Evolutionary conservation across 2,329 filamentous ascomycete species (phyloP), one percentile per base, ranked within the genome.

Genomic region (Pseudogymnoascus sp.): DNA sequence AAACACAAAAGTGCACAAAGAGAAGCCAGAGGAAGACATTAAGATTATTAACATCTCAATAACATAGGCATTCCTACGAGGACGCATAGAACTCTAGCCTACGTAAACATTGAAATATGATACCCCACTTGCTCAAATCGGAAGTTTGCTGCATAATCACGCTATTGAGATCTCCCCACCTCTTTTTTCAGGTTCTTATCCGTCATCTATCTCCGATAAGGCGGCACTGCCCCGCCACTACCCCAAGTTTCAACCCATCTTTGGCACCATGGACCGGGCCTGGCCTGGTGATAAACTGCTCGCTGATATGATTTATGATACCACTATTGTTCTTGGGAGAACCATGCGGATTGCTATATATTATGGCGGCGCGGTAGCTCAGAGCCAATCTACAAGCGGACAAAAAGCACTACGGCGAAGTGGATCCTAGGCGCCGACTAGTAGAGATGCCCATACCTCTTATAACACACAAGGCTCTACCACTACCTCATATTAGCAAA

Each of bases 11-110:
- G 91, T 91, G 3, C 85, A 88, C 73, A 86, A 86, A 57, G 95
- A 99, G 76, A 95, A 92, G 77, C 94, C 94, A 0, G 89, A 95
- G 72, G 91, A 96, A 69, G 94, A 99, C 71, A 92, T 99, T 69
- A 97, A 96, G 75, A 95, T 99, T 66, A 83, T 99, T 61, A 96
- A 89, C 71, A 95, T 99, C 59, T 69, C 71, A 57, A 68, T 72
- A 57, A 66, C 71, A 65, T 72, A 70, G 55, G 7, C 10, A 57
- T 12, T 37, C 23, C 13, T 28, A 10, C 13, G 41, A 15, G 13
- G 41, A 26, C 4, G 13, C 30, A 23, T 57, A 38, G 19, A 57
- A 57, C 55, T 12, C 5, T 38, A 33, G 26, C n/a, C 23, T 30
- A n/a, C 26, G 9, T 52, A 52, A 52, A 52, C 33, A 52, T 19